Base-by-base conservation (phyloP, 768 basidiomycete genomes). In the Mycena haematopus region DNA sequence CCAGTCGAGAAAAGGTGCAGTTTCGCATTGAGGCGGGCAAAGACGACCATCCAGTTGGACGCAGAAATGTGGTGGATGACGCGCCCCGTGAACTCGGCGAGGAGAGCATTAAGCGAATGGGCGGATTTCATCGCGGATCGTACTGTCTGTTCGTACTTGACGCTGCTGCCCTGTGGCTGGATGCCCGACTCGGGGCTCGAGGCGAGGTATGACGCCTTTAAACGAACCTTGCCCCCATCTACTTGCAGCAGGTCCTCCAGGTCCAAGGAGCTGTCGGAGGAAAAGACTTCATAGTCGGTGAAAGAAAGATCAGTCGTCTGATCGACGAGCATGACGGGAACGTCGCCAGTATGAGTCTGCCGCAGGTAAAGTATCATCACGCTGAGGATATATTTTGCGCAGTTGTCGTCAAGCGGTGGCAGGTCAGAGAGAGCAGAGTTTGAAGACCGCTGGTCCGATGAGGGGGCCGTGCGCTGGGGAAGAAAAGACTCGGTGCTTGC, bases 31-130 rank as follows among this genome's bases (percentile, higher is more conserved):
- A 96, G 82, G 31, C 92, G 82, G 22, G 81, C 74, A 68, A 91
- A 86, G 17, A 96, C 89, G 9, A 91, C 84, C 54, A 76, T 73
- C 93, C 95, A 97, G 73, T 96, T 96, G 14, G 90, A 90, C 0
- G 91, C 89, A 2, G 95, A 95, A 19, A 98, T 82, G 71, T 90
- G 89, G 71, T 91, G 95, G 27, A 96, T 84, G 64, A 96, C 87
- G 52, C 89, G 85, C 13, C 91, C 90, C 22, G 90, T 84, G 68
- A 84, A 92, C 70, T 88, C 87, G 56, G 85, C 82, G 62, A 93
- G 87, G 25, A 90, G 78, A 22, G 79, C 77, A 64, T 85, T 87
- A 53, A 92, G 78, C 8, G 86, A 79, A 56, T 79, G 72, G 0
- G 82, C 70, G 0, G 85, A 86, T 58, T 81, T 83, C 36, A 86